A percentile compares a stretch with the other conserved stretches of the same genome.
These are phyloP conservation scores for Rosa hybrid DNA, from an alignment of 331 rosid species.

Conservation along the genomic window DNA sequence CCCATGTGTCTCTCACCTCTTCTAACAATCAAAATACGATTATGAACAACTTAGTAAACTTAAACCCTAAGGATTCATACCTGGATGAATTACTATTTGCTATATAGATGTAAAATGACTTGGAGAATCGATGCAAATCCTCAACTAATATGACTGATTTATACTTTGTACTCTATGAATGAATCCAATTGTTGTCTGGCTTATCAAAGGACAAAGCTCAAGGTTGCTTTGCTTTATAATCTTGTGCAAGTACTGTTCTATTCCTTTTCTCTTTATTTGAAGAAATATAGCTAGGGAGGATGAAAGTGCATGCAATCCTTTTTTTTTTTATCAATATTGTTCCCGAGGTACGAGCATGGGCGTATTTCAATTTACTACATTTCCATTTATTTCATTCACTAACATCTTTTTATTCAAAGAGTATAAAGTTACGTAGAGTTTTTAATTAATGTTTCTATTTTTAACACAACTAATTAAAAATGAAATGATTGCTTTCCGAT, in stretches of 20 bases:
- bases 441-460: no score
- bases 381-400: background rate
- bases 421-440: no score
- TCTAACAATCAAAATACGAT: constrained; percentile 1
- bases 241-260: background rate
- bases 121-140: background rate
- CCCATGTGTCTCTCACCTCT: constrained; percentile 1
- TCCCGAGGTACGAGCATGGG: background rate
- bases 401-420: background rate
- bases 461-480: no score
- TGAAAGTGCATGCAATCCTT: background rate
- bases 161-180: background rate
- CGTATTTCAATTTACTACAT: background rate
- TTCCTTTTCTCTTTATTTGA: background rate
- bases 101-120: background rate
- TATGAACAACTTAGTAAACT: background rate
- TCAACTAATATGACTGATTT: background rate
- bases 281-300: background rate
- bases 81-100: background rate
- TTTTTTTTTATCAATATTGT: background rate
- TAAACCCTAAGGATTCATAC: background rate
- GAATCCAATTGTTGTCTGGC: constrained; percentile 4
- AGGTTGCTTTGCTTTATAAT: background rate
- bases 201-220: background rate
- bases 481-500: background rate